A percentile compares a stretch with the other conserved stretches of the same genome.
Conservation (phyloP, 2,329 filamentous ascomycete species). For the Karstenula rhodostoma region DNA sequence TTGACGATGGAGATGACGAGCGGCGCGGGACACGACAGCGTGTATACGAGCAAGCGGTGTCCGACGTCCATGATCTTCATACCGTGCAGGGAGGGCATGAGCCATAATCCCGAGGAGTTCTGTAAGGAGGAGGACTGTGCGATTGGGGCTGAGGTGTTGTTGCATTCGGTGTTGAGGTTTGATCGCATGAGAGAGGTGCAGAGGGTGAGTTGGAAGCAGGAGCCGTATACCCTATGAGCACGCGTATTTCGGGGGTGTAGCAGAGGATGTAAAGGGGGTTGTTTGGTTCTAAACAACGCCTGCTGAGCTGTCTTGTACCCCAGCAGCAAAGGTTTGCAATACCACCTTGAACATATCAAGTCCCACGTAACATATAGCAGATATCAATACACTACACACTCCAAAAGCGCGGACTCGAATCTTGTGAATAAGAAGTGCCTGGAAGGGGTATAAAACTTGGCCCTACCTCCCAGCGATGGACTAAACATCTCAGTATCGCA, state of each 20-base stretch:
- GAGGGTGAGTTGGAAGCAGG: slow-evolving; percentile 42
- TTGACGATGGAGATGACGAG: slow-evolving; percentile 68
- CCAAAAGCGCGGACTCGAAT: too few species aligned
- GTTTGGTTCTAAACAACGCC: too few species aligned
- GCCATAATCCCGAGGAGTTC: slow-evolving; percentile 58
- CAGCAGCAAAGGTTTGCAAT: too few species aligned
- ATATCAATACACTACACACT: too few species aligned
- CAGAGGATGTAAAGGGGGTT: too few species aligned
- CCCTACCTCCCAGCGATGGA: too few species aligned
- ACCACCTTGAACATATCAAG: too few species aligned
- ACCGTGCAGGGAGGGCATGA: slow-evolving; percentile 57
- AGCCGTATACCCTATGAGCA: slow-evolving; percentile 36
- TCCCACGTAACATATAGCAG: too few species aligned
- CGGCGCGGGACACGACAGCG: slow-evolving; percentile 70
- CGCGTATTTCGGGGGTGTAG: not conserved
- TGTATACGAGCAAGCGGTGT: slow-evolving; percentile 54
- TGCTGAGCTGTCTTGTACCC: too few species aligned
- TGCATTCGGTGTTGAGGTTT: slow-evolving; percentile 60
- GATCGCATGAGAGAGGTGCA: slow-evolving; percentile 54
- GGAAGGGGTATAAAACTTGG: too few species aligned
- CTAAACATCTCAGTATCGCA: too few species aligned
- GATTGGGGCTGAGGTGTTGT: slow-evolving; percentile 57
- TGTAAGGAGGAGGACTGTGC: slow-evolving; percentile 57
- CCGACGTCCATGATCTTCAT: slow-evolving; percentile 60
- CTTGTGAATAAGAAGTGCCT: too few species aligned